phyloP scores from a whole-genome alignment of 1,284 basidiomycete genomes.

The Ceratobasidium sp. region DNA sequence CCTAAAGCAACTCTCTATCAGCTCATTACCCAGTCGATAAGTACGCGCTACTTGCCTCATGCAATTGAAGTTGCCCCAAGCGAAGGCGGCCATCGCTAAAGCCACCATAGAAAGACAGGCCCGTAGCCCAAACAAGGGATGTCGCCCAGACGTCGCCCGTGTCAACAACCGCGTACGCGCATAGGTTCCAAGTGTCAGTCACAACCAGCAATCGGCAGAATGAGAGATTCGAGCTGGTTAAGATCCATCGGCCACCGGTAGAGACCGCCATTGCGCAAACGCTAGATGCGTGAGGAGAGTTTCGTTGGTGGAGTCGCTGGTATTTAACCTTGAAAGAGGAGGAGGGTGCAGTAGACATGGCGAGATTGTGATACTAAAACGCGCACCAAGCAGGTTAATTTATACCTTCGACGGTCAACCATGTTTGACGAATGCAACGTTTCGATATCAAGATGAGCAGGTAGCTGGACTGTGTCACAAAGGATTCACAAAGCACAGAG shows the following conservation, averaged over 20 bases:
- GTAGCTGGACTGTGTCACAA: too few relatives aligned
- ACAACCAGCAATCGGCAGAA: neutral
- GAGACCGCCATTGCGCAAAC: constrained; percentile 2
- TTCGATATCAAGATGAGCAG: too few relatives aligned
- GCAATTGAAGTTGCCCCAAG: neutral
- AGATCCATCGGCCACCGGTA: neutral
- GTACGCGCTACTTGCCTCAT: neutral
- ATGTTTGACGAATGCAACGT: too few relatives aligned
- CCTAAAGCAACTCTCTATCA: too few relatives aligned
- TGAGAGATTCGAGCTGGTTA: neutral
- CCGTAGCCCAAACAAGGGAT: neutral
- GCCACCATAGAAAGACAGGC: neutral
- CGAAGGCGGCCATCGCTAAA: constrained; percentile 1
- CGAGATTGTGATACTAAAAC: too few relatives aligned
- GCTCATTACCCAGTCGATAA: too few relatives aligned
- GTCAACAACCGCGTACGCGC: neutral
- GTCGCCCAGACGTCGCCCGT: neutral
- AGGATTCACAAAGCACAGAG: too few relatives aligned
- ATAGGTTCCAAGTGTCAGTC: neutral
- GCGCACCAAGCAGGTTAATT: too few relatives aligned
- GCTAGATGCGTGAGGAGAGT: neutral
- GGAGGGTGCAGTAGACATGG: neutral
- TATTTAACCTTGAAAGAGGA: neutral
- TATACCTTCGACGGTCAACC: too few relatives aligned
- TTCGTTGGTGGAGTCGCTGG: neutral